Percentiles rank a stretch among this genome's conserved stretches.
Conservation (phyloP, 441 rosid genomes). For the Croton setiger region DNA sequence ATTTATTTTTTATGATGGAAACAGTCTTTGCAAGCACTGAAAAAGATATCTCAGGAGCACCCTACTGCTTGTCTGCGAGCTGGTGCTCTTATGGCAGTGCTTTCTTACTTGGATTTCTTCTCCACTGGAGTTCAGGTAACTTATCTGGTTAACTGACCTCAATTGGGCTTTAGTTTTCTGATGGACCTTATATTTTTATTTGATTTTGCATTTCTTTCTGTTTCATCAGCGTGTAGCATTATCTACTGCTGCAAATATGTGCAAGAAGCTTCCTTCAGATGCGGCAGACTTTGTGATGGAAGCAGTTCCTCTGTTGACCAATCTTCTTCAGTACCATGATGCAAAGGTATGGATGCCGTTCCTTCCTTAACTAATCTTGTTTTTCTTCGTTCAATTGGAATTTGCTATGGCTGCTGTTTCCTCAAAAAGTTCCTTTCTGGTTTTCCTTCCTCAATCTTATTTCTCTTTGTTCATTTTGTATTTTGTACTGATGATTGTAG, state of each 20-base stretch:
- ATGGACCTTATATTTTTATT: constrained; percentile 4
- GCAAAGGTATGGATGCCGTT: constrained; percentile 51
- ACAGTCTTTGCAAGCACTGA: constrained; percentile 97
- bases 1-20: constrained; percentile 22
- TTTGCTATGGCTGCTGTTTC: background rate
- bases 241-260: constrained; percentile 99
- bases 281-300: constrained; percentile 99
- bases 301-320: constrained; percentile 96
- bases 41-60: constrained; percentile 99
- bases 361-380: background rate
- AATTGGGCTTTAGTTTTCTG: constrained; percentile 2
- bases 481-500: constrained; percentile 39
- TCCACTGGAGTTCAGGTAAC: constrained; percentile 98
- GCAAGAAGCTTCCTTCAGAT: constrained; percentile 99
- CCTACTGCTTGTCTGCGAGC: constrained; percentile 99
- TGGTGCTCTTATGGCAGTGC: constrained; percentile 99
- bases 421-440: background rate
- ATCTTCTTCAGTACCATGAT: constrained; percentile 97
- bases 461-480: constrained; percentile 7
- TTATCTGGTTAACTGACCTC: background rate
- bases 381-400: no score
- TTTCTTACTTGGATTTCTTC: constrained; percentile 96
- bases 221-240: constrained; percentile 80
- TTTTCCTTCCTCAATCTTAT: background rate
- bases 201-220: constrained; percentile 12